Conservation (phyloP, 768 basidiomycete species). For the Omphalotus guepiniiformis region DNA sequence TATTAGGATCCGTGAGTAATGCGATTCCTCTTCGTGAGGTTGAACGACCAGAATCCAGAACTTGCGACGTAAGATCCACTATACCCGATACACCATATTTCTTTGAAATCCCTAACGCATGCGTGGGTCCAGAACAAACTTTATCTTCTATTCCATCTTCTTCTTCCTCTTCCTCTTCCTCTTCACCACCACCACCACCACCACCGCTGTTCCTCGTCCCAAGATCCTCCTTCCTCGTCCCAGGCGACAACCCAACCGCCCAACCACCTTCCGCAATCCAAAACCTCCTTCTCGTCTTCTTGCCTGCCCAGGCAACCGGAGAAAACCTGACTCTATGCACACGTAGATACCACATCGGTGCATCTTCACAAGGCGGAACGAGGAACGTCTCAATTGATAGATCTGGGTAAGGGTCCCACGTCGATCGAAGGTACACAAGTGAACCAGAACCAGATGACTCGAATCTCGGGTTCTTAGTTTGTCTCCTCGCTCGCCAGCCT, state of each 20-base stretch:
- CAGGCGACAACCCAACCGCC: no score
- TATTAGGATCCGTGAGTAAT: conserved; percentile 68
- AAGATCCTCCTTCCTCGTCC: no score
- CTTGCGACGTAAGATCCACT: conserved; percentile 32
- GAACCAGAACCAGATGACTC: conserved; percentile 28
- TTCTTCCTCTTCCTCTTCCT: conserved; percentile 29
- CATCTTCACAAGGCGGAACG: conserved; percentile 52
- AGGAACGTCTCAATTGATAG: conserved; percentile 75
- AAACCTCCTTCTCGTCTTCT: conserved; percentile 1
- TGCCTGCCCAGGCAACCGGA: conserved; percentile 23
- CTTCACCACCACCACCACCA: conserved; percentile 41
- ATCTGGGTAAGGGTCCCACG: conserved; percentile 74
- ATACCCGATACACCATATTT: conserved; percentile 62
- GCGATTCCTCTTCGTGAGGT: conserved; percentile 28
- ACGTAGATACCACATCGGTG: conserved; percentile 66
- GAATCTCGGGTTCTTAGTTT: conserved; percentile 56
- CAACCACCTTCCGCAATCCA: conserved; percentile 36
- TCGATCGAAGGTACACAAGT: conserved; percentile 53
- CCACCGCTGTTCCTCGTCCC: no score
- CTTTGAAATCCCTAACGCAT: conserved; percentile 48
- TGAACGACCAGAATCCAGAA: conserved; percentile 2
- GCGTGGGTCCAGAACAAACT: conserved; percentile 42
- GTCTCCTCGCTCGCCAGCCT: conserved; percentile 65
- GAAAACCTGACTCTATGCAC: conserved; percentile 57
- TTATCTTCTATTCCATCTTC: neutral